Evolutionary conservation across 768 basidiomycete species (phyloP), one percentile per base, ranked within the genome.

Genomic region (Ramaria sp.): DNA sequence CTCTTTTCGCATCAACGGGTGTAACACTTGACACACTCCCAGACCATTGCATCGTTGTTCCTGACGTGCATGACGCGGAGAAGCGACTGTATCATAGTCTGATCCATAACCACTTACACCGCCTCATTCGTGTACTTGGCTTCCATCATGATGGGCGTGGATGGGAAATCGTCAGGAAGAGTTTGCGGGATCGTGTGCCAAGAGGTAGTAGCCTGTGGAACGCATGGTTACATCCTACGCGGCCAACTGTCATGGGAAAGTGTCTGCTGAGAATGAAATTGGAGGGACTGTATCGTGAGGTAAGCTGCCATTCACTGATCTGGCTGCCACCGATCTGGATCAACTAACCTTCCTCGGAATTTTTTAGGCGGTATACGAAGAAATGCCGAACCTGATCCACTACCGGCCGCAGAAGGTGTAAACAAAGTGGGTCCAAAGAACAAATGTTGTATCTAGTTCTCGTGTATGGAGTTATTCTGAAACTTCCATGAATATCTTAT

Each of bases 1-100:
- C 78, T 0, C 66, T 81, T 27, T 64, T 70, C 39, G 65, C 67
- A 53, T 79, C 79, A 1, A 79, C 74, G 24, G 78, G 77, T 31
- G 70, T 74, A 15, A 68, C 41, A 13, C 41, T 45, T 7, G 66
- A 73, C 37, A 80, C 81, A 64, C 69, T 81, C 42, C 75, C 77
- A 9, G 73, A 72, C 1, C 79, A 82, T 65, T 79, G 77, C 61
- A 72, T 81, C 51, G 73, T 72, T 15, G 77, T 78, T 0, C 60
- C 67, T 37, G 72, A 75, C 1, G 59, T 77, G 19, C 74, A 77
- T 59, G 79, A 81, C 57, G 75, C 73, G 0, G 80, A 76, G 51
- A 74, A 76, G 10, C 80, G 79, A 60, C 77, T 81, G 63, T 81
- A 82, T 61, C 79, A 81, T 63, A 81, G 79, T 1, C 75, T 81